Base-by-base conservation (phyloP, 495 filamentous ascomycete species). In the Astrothelium subdiscretum region DNA sequence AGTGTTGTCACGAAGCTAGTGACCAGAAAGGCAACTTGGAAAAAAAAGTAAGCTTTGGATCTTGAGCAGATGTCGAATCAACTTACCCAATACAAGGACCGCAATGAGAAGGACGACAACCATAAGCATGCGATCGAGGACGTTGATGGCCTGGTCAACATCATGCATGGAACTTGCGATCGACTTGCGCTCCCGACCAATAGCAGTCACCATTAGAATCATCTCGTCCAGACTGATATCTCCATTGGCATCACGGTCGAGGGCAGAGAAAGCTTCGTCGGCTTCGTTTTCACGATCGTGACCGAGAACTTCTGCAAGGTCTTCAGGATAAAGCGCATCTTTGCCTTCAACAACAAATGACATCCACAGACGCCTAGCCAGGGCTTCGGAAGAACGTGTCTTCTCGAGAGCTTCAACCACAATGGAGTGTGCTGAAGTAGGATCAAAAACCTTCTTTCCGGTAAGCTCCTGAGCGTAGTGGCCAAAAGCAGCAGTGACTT, bases 181-280 rank as follows among this genome's bases (percentile, higher is more conserved):
- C 18, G 90, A 83, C 73, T 92, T 90, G 60, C 91, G 80, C 69
- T 90, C 87, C 57, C 87, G 89, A 31, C 87, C 87, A 59, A 91
- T 84, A 60, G 95, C 89, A 22, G 86, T 83, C 32, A 96, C 82
- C 59, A 89, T 89, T 72, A 95, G 77, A 61, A 96, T 83, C 88
- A 97, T 97, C 77, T 98, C 94, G 42, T 97, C 92, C 60, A 97
- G 78, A 74, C 83, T 88, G 72, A 98, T 88, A 69, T 97, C 92
- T 31, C 94, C 94, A 69, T 98, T 98, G 27, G 82, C 82, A 73
- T 98, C 94, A 43, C 81, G 80, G 69, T 98, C 94, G 31, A 98
- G 77, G 57, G 84, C 79, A 22, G 70, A 69, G 68, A 98, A 96
- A 66, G 85, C 87, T 72, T 95, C 91, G 38, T 90, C 83, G 12